phyloP scores from a whole-genome alignment of 2,329 filamentous ascomycete genomes.

The Fusarium nygamai region DNA sequence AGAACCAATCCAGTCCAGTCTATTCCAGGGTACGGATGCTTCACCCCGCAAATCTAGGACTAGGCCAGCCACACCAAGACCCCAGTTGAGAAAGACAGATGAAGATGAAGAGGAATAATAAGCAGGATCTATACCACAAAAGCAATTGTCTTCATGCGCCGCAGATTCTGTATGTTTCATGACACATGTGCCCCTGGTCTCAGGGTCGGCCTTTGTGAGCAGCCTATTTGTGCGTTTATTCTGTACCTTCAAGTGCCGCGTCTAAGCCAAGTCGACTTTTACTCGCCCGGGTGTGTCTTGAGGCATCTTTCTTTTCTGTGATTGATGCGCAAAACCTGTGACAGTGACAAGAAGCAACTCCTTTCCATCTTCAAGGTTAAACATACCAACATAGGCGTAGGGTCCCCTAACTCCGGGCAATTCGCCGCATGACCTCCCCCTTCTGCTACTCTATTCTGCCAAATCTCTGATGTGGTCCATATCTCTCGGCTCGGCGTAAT shows the following conservation, averaged over 20 bases:
- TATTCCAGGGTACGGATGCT: not conserved
- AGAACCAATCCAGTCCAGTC: constrained; percentile 11
- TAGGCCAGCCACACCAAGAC: not conserved
- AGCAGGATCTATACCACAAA: constrained; percentile 14
- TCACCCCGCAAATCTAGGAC: constrained; percentile 30
- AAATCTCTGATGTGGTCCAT: constrained; percentile 26
- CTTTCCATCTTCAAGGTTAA: not conserved
- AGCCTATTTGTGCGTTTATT: constrained; percentile 45
- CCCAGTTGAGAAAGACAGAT: not conserved
- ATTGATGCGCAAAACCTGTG: constrained; percentile 40
- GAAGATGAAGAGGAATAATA: not conserved
- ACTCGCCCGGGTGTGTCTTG: constrained; percentile 9
- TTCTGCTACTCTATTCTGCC: not conserved
- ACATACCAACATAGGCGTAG: not conserved
- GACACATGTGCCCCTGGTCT: constrained; percentile 24
- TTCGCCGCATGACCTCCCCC: constrained; percentile 18
- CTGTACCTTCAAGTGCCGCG: constrained; percentile 14
- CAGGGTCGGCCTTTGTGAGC: constrained; percentile 1
- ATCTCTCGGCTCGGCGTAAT: constrained; percentile 20
- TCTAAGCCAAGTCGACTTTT: constrained; percentile 13
- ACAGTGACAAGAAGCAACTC: not conserved
- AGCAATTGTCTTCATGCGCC: constrained; percentile 18
- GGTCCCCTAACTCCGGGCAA: not conserved
- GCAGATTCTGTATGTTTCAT: constrained; percentile 22
- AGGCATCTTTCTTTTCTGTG: constrained; percentile 17